phyloP scores from a whole-genome alignment of 75 land plant genomes.

The Sequoia sempervirens region DNA sequence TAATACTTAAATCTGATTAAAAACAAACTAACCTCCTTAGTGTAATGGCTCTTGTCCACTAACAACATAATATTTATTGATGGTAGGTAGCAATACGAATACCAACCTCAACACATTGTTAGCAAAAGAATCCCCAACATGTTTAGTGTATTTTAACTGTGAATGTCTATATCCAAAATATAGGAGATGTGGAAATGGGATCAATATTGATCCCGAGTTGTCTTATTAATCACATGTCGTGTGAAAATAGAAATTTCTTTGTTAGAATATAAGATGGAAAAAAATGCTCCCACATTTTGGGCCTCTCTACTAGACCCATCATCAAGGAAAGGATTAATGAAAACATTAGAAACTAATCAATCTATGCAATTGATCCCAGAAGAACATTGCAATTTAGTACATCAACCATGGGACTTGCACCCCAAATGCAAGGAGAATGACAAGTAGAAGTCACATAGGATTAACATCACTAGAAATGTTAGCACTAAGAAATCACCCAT shows the following conservation, averaged over 20 bases:
- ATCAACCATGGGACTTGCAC: no score
- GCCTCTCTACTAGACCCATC: no score
- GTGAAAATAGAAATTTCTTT: not conserved
- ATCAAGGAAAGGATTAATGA: no score
- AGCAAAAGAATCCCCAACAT: not conserved
- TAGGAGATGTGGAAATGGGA: not conserved
- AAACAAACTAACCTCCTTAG: not conserved
- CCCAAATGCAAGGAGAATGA: no score
- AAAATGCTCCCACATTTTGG: no score
- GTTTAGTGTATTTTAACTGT: not conserved
- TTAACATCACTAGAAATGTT: no score
- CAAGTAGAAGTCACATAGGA: no score
- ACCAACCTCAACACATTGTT: not conserved
- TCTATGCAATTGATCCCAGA: no score
- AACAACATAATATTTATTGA: not conserved
- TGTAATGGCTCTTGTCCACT: not conserved
- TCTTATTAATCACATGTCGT: not conserved
- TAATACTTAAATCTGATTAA: not conserved
- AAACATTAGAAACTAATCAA: no score
- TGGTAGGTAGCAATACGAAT: not conserved
- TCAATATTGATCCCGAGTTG: not conserved
- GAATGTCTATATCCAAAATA: not conserved
- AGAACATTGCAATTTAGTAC: no score
- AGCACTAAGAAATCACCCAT: no score
- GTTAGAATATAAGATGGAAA: not conserved